Base-by-base conservation (phyloP, 1,284 basidiomycete genomes). In the Rhodotorula mucilaginosa region DNA sequence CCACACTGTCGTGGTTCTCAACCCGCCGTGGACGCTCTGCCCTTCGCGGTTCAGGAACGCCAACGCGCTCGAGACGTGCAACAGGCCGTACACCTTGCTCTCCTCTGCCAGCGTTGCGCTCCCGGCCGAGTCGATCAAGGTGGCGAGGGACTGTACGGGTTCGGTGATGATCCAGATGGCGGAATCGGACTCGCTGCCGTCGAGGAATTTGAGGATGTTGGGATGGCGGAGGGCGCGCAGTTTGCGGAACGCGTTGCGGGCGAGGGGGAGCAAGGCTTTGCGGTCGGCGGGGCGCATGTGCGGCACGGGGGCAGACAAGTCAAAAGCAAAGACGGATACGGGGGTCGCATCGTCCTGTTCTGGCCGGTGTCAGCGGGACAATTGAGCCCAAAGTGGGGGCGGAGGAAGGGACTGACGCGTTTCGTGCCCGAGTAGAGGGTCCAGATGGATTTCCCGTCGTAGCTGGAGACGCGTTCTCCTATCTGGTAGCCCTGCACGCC, bases 151-250 rank as follows among this genome's bases (percentile, higher is more conserved):
- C 29, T 87, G 85, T 12, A 98, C 90, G 5, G 91, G 89, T 82
- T 99, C 97, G 0, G 96, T 97, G 83, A 97, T 91, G 77, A 99
- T 92, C 82, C 93, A 91, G 56, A 99, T 87, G 1, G 87, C 87
- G 1, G 87, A 87, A 61, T 96, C 93, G 2, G 92, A 91, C 80
- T 97, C 81, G 49, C 66, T 64, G 23, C 77, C 78, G 76, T 97
- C 95, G 83, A 99, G 88, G 81, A 97, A 96, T 80, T 92, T 95
- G 77, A 99, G 87, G 5, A 99, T 88, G 81, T 98, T 91, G 0
- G 97, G 97, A 84, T 99, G 97, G 51, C 97, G 87, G 12, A 91
- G 90, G 3, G 93, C 92, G 56, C 95, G 87, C 18, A 99, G 85
- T 82, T 96, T 98, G 73, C 91, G 88, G 49, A 97, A 84, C 0